phyloP scores from a whole-genome alignment of 495 filamentous ascomycete genomes.

The Aspergillus nidulans region DNA sequence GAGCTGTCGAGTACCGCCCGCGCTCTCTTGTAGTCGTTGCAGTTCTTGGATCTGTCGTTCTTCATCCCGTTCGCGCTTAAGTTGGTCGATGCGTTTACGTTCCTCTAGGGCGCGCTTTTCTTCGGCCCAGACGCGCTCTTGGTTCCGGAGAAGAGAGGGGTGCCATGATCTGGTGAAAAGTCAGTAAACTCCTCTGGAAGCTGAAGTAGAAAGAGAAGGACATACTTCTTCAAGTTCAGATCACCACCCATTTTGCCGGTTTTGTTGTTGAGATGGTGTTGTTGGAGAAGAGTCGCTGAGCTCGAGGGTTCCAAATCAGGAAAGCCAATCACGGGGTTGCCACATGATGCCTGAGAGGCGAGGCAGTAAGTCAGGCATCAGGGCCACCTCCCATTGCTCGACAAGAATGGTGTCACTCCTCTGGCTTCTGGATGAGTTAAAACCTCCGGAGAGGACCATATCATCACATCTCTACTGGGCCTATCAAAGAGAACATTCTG shows the following conservation, averaged over 20 bases:
- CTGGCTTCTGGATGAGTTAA: too few relatives aligned
- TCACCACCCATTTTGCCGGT: constrained; percentile 73
- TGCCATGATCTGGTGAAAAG: constrained; percentile 68
- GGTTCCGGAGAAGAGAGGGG: constrained; percentile 75
- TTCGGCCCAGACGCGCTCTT: constrained; percentile 76
- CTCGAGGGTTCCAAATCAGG: background rate
- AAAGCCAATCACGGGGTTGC: constrained; percentile 2
- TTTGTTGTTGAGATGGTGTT: background rate
- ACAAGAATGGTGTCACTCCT: too few relatives aligned
- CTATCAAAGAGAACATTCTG: too few relatives aligned
- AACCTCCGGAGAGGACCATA: too few relatives aligned
- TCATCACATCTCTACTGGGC: too few relatives aligned
- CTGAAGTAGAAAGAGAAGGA: background rate
- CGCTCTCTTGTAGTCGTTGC: constrained; percentile 81
- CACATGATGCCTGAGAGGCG: too few relatives aligned
- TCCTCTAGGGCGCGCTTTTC: constrained; percentile 94
- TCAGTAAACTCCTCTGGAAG: background rate
- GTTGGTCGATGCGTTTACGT: constrained; percentile 82
- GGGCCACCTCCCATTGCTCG: too few relatives aligned
- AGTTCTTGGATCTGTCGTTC: constrained; percentile 91
- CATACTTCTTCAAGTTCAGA: constrained; percentile 86
- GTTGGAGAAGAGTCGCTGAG: background rate
- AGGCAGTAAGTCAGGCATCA: too few relatives aligned
- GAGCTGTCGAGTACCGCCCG: constrained; percentile 68
- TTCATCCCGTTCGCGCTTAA: constrained; percentile 87